These are phyloP conservation scores for Mycena polygramma DNA, from an alignment of 768 basidiomycete genomes.

Conservation along the genomic window DNA sequence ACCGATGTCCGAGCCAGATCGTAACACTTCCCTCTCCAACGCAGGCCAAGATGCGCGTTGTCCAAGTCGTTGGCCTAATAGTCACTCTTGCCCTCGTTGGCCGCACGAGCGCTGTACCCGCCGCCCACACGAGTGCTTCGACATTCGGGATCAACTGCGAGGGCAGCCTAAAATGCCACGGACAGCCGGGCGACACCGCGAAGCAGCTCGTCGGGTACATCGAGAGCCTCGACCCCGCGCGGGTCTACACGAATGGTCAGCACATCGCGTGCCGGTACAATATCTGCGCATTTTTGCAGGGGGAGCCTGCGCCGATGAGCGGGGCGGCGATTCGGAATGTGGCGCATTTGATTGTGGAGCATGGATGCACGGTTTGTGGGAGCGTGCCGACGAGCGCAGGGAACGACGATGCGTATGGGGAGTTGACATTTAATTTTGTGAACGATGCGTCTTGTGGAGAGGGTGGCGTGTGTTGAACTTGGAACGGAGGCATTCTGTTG, in stretches of 20 bases:
- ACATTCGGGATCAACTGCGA: conserved; percentile 27
- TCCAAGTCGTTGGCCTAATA: neutral
- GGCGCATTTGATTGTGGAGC: conserved; percentile 3
- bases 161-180: conserved; percentile 25
- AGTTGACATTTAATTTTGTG: conserved; percentile 28
- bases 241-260: conserved; percentile 17
- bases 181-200: conserved; percentile 20
- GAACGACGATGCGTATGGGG: conserved; percentile 22
- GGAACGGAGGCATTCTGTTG: too few relatives aligned
- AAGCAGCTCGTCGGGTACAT: conserved; percentile 9
- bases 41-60: neutral
- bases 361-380: conserved; percentile 26
- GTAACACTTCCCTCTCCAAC: neutral
- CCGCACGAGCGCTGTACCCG: neutral
- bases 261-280: conserved; percentile 22
- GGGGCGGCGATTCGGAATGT: conserved; percentile 10
- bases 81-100: neutral
- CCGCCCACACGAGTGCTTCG: neutral
- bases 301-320: neutral
- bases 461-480: neutral
- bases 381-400: conserved; percentile 26
- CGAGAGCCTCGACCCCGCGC: conserved; percentile 6
- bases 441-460: conserved; percentile 11
- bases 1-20: too few relatives aligned
- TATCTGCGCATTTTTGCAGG: conserved; percentile 28